Evolutionary conservation across 2,329 filamentous ascomycete species (phyloP), one percentile per base, ranked within the genome.

Genomic region (Penicillium glabrum): DNA sequence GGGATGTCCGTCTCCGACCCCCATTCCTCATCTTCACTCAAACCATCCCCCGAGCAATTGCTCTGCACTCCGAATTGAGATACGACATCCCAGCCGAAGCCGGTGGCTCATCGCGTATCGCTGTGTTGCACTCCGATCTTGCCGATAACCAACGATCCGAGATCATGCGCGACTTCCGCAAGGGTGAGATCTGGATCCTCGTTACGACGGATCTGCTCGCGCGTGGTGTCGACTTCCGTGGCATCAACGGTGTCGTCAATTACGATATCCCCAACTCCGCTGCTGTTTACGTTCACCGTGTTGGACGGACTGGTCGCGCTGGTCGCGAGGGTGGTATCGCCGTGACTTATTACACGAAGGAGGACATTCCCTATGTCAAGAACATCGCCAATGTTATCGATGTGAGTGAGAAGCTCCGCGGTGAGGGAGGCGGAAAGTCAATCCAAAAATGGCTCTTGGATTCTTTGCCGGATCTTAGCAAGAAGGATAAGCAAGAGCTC

Each of bases 21-120:
- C 95, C 95, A 0, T 96, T 97, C 76, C 82, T 99, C 6, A 89
- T 99, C 58, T 99, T 99, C 74, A 95, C 93, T 0, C 95, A 99
- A 77, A 97, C 93, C 1, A 96, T 99, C 56, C 89, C 93, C 51
- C 87, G 95, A 65, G 95, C 95, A 1, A 85, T 89, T 31, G 92
- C 95, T 5, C 83, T 99, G 1, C 88, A 96, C 72, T 87, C 90
- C 33, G 95, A 99, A 73, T 83, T 99, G 29, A 88, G 91, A 60
- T 99, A 96, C 77, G 95, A 99, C 71, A 96, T 99, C 46, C 92
- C 95, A 0, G 82, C 89, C 0, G 88, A 92, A 73, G 93, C 93
- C 6, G 93, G 93, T 43, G 93, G 93, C 16, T 87, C 89, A 1
- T 84, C 88, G 1, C 86, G 95, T 41, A 90, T 98, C 56, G 93